Conservation (phyloP, 768 basidiomycete species). For the Lenzites betulinus region DNA sequence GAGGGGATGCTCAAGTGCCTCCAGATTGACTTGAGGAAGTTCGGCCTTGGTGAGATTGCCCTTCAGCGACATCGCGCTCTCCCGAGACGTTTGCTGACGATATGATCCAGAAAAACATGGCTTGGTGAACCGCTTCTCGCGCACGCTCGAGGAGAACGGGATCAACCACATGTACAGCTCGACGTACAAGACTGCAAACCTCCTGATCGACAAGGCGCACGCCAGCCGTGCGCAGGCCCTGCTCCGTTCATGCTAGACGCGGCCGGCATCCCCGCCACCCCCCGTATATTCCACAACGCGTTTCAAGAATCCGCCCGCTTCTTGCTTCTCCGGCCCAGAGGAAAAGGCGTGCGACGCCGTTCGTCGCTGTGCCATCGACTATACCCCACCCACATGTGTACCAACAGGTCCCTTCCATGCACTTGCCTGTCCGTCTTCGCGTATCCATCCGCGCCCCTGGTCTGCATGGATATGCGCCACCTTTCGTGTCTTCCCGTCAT, state of each 20-base stretch:
- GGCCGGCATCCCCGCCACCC: background rate
- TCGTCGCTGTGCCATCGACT: background rate
- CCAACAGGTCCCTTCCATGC: background rate
- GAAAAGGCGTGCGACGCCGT: background rate
- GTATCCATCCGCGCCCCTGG: too few species aligned
- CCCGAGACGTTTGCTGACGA: background rate
- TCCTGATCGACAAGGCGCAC: conserved; percentile 66
- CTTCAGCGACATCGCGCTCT: background rate
- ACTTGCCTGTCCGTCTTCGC: too few species aligned
- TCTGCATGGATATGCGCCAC: too few species aligned
- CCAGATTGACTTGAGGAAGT: conserved; percentile 73
- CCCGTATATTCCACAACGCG: background rate
- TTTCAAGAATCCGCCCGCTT: too few species aligned
- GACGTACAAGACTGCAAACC: conserved; percentile 81
- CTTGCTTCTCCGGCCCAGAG: too few species aligned
- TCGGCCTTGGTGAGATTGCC: conserved; percentile 61
- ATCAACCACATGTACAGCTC: conserved; percentile 87
- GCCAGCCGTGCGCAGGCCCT: conserved; percentile 58
- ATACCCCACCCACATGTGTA: conserved; percentile 3
- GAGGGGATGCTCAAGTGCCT: conserved; percentile 54
- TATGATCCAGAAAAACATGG: conserved; percentile 67
- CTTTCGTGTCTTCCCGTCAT: too few species aligned
- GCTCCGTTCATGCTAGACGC: conserved; percentile 53
- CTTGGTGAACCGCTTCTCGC: conserved; percentile 75
- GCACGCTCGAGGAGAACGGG: conserved; percentile 67